Percentiles rank a stretch among this genome's conserved stretches.
Conservation (phyloP, 352 stramenopile genomes). For the Pythium dissimile region DNA sequence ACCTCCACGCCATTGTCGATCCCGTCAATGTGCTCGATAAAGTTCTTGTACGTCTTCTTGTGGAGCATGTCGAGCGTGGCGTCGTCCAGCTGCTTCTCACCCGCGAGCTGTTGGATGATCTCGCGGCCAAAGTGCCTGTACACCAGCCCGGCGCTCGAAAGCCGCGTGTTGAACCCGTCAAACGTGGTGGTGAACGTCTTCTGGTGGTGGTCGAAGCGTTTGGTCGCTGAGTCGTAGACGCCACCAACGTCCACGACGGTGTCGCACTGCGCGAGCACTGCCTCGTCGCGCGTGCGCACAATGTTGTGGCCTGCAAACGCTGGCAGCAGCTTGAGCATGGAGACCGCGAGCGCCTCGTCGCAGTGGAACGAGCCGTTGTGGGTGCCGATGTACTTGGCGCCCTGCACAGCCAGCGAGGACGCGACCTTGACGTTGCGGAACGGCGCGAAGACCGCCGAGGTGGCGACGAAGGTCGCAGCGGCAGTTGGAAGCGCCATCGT, state of each 20-base stretch:
- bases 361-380: slow-evolving; percentile 98
- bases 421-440: slow-evolving; percentile 55
- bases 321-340: slow-evolving; percentile 94
- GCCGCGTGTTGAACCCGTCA: slow-evolving; percentile 72
- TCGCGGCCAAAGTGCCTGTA: slow-evolving; percentile 98
- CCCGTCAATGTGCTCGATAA: slow-evolving; percentile 98
- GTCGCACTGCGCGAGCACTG: slow-evolving; percentile 90
- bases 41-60: slow-evolving; percentile 94
- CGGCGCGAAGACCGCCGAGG: slow-evolving; percentile 52
- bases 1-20: slow-evolving; percentile 98
- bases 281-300: slow-evolving; percentile 87
- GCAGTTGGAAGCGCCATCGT: slow-evolving; percentile 64
- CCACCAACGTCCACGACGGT: slow-evolving; percentile 97
- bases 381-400: slow-evolving; percentile 92
- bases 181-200: slow-evolving; percentile 89
- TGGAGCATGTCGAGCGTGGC: slow-evolving; percentile 82
- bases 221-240: slow-evolving; percentile 86
- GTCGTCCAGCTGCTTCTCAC: slow-evolving; percentile 45
- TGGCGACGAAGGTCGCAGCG: slow-evolving; percentile 60
- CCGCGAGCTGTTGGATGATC: slow-evolving; percentile 86
- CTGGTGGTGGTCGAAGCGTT: slow-evolving; percentile 98
- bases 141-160: slow-evolving; percentile 95
- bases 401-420: slow-evolving; percentile 33
- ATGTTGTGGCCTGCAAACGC: slow-evolving; percentile 83
- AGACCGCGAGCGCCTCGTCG: slow-evolving; percentile 97